phyloP scores from a whole-genome alignment of 2,329 filamentous ascomycete species.

The Botrytis fabae region DNA sequence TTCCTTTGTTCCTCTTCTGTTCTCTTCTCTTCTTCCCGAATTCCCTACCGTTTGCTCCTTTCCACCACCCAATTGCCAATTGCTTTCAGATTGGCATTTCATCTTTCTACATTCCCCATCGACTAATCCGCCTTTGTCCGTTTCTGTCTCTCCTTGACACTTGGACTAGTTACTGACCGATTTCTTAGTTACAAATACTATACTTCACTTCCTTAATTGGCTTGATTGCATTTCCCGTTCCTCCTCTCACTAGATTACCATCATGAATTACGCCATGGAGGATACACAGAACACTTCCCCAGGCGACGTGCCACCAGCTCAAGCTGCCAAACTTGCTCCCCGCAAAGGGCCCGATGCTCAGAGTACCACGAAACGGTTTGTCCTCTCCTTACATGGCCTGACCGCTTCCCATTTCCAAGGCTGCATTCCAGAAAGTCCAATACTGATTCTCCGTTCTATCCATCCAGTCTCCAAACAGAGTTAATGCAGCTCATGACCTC shows the following conservation, averaged over 20 bases:
- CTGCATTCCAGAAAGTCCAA: not conserved
- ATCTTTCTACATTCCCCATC: conserved; percentile 21
- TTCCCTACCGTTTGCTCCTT: conserved; percentile 7
- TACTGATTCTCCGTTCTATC: conserved; percentile 1
- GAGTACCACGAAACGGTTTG: conserved; percentile 76
- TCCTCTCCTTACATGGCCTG: conserved; percentile 13
- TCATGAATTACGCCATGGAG: conserved; percentile 49
- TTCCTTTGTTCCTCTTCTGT: conserved; percentile 18
- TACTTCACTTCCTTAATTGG: not conserved
- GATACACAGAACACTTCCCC: conserved; percentile 69
- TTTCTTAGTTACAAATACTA: conserved; percentile 8
- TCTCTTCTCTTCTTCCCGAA: conserved; percentile 14
- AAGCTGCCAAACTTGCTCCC: conserved; percentile 61
- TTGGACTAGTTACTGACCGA: not conserved
- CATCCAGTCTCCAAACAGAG: conserved; percentile 82
- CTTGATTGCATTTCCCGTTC: not conserved
- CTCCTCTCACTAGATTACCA: conserved; percentile 9
- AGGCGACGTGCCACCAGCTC: conserved; percentile 51
- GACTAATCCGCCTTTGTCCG: conserved; percentile 30
- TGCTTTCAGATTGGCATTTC: conserved; percentile 25
- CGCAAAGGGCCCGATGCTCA: conserved; percentile 65
- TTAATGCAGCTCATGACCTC: conserved; percentile 98
- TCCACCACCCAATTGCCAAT: conserved; percentile 29
- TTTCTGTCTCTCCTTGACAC: conserved; percentile 20
- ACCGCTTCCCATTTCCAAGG: not conserved